Conservation (phyloP, 2,329 filamentous ascomycete species). For the Grosmannia serpens region DNA sequence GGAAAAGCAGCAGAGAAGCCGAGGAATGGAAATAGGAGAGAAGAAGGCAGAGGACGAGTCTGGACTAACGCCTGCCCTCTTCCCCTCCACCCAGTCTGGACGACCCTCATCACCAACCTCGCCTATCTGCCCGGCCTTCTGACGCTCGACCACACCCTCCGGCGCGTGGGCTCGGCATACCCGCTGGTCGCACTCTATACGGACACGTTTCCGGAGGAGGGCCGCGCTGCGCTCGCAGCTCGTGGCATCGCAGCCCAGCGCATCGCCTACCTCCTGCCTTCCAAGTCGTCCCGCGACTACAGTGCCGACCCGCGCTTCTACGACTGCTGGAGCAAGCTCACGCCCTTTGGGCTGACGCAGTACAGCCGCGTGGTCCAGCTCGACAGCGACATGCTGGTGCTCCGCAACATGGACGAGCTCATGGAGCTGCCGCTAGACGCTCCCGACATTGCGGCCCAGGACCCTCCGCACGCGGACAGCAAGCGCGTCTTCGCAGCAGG, state of each 20-base stretch:
- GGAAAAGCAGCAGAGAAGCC: neutral
- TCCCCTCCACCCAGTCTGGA: constrained; percentile 51
- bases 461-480: constrained; percentile 22
- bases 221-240: constrained; percentile 55
- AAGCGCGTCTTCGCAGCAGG: constrained; percentile 66
- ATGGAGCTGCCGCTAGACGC: constrained; percentile 61
- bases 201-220: constrained; percentile 57
- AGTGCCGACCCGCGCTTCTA: constrained; percentile 72
- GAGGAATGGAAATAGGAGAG: neutral
- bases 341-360: constrained; percentile 63
- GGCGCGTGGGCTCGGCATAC: constrained; percentile 52
- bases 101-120: constrained; percentile 74
- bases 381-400: constrained; percentile 78
- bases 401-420: constrained; percentile 81
- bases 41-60: neutral
- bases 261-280: constrained; percentile 63
- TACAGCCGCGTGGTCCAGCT: constrained; percentile 74
- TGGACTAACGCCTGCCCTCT: neutral
- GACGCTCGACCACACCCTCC: constrained; percentile 68
- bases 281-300: constrained; percentile 51
- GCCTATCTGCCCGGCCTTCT: constrained; percentile 73
- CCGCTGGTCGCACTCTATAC: constrained; percentile 78
- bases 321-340: constrained; percentile 83
- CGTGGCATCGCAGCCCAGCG: constrained; percentile 59
- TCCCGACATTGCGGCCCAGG: constrained; percentile 11